Percentiles rank a stretch among this genome's conserved stretches.
Conservation (phyloP, 2,329 filamentous ascomycete genomes). For the Leptographium flavum region DNA sequence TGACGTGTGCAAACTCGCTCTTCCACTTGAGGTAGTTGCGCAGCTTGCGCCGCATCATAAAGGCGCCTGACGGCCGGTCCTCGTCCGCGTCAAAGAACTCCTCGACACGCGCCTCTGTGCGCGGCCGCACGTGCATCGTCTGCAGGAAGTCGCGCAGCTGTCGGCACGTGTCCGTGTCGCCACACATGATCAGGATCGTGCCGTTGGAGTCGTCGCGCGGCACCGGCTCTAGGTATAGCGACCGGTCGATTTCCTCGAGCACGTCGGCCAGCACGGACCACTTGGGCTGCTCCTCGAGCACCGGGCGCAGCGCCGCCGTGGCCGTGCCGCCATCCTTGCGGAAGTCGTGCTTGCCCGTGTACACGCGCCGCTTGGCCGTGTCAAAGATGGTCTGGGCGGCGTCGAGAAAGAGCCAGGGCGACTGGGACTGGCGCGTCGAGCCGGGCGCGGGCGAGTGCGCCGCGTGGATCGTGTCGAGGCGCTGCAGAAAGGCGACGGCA, state of each 20-base stretch:
- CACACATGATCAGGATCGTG: conserved; percentile 93
- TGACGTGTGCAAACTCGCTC: conserved; percentile 73
- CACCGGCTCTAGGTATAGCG: conserved; percentile 68
- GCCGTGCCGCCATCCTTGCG: conserved; percentile 22
- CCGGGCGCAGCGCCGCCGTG: conserved; percentile 48
- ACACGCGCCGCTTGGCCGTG: conserved; percentile 76
- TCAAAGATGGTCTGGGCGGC: conserved; percentile 90
- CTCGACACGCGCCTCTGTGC: conserved; percentile 27
- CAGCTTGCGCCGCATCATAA: conserved; percentile 82
- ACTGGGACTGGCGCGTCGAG: conserved; percentile 75
- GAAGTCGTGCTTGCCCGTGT: conserved; percentile 51
- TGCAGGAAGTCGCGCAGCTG: conserved; percentile 86
- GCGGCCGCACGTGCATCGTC: conserved; percentile 66
- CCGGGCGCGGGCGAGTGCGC: conserved; percentile 80
- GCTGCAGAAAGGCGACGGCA: conserved; percentile 79
- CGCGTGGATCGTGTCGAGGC: conserved; percentile 85
- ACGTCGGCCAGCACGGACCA: conserved; percentile 84
- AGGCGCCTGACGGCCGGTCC: conserved; percentile 56
- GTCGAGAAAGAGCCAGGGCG: conserved; percentile 92
- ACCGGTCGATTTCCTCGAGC: conserved; percentile 75
- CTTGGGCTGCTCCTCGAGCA: conserved; percentile 89
- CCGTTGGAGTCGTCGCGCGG: conserved; percentile 70
- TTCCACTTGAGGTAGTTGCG: conserved; percentile 87
- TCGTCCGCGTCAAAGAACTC: conserved; percentile 36
- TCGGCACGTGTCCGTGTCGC: conserved; percentile 69